Evolutionary conservation across 345 rosid genomes (phyloP).

Genomic region (Chamaenerion angustifolium): DNA sequence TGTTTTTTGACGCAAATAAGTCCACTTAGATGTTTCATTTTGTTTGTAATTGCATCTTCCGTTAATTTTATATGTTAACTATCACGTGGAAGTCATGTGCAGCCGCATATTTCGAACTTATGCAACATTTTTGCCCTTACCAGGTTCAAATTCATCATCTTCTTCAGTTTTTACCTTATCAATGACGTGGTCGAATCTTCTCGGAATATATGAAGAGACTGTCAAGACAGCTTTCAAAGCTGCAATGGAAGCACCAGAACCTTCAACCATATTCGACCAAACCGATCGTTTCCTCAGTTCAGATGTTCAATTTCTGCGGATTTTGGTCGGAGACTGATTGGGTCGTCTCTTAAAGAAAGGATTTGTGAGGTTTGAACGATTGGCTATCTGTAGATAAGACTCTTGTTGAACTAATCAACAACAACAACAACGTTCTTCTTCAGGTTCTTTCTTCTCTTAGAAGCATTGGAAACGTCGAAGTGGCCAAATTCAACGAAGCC

Average conservation of each 20-base stretch:
- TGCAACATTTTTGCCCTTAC: too few relatives aligned
- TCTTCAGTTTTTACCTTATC: too few relatives aligned
- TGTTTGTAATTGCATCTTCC: too few relatives aligned
- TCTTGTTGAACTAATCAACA: too few relatives aligned
- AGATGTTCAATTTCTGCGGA: conserved; percentile 36
- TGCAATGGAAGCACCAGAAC: conserved; percentile 19
- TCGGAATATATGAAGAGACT: conserved; percentile 19
- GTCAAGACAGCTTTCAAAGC: conserved; percentile 22
- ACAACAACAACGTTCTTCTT: conserved; percentile 15
- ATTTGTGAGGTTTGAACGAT: too few relatives aligned
- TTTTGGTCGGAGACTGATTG: conserved; percentile 27
- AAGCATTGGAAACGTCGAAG: conserved; percentile 29
- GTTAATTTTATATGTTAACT: too few relatives aligned
- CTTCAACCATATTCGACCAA: conserved; percentile 13
- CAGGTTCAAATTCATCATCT: too few relatives aligned
- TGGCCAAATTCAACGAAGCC: conserved; percentile 46
- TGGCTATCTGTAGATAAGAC: too few relatives aligned
- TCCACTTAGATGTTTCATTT: too few relatives aligned
- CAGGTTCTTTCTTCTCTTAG: conserved; percentile 33
- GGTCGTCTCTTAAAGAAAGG: conserved; percentile 5
- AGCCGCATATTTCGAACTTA: too few relatives aligned
- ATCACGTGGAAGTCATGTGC: too few relatives aligned
- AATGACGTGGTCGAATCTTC: neutral
- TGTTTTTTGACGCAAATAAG: too few relatives aligned
- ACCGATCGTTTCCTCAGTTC: conserved; percentile 5